Base-by-base conservation (phyloP, 139 green algal species). In the Mesotaenium endlicherianum region DNA sequence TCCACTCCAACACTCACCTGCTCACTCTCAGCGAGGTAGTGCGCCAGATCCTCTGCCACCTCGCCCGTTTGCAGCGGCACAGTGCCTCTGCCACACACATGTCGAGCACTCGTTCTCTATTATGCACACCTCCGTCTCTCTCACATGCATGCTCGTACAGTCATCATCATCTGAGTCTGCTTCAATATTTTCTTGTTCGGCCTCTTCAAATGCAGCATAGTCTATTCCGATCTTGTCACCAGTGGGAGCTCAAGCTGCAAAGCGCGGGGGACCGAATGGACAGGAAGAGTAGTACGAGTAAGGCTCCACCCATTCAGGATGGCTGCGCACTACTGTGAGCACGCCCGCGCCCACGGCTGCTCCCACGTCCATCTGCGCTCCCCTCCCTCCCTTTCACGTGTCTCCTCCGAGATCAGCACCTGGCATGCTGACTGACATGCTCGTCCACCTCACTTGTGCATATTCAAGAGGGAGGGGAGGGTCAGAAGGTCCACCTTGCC, bases 1-100 rank as follows among this genome's bases (percentile, higher is more conserved):
- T n/a, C n/a, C n/a, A n/a, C n/a, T n/a, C n/a, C 53, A 64, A 26
- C 26, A 64, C 53, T 26, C 53, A 72, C 77, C 70, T 86, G 80
- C 80, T 87, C 82, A 75, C 80, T 88, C 40, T 87, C 75, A 40
- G 41, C 82, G 8, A 87, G 42, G 6, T 87, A 87, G 50, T 88
- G 36, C 26, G 82, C 76, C 53, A 87, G 36, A 17, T 87, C 82
- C 38, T 87, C 82, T 76, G 82, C 82, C 16, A 87, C 64, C 79
- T 87, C 82, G 14, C 82, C 82, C 31, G 75, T 58, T 17, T 76
- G 40, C 36, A 87, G 53, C 8, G 75, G 42, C 38, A 85, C 83
- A 38, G 70, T 87, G 30, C 82, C 75, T 17, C 75, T 82, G 75
- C 60, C 41, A 64, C 26, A 20, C 20, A 20, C 53, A 64, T 64